A percentile compares a stretch with the other conserved stretches of the same genome.
These are phyloP conservation scores for Hevea brasiliensis DNA, from an alignment of 345 rosid species.

Conservation along the genomic window DNA sequence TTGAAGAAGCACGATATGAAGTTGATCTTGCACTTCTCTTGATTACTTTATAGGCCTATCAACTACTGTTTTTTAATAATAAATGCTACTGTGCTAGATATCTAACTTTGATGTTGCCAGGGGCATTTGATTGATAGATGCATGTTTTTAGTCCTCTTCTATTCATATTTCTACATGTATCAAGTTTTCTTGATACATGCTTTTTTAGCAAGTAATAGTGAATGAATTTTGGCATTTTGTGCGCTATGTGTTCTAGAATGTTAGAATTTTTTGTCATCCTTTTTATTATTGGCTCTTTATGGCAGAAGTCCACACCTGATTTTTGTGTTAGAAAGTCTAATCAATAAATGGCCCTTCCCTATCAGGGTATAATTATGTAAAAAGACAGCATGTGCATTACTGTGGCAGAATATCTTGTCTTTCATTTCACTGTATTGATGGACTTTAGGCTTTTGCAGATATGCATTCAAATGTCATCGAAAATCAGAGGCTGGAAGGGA, in stretches of 20 bases:
- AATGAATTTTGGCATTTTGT: not conserved
- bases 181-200: not conserved
- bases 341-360: not conserved
- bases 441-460: constrained; percentile 45
- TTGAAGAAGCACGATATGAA: not conserved
- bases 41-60: not conserved
- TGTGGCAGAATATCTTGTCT: not conserved
- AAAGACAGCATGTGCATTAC: not conserved
- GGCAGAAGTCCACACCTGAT: not conserved
- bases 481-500: constrained; percentile 97
- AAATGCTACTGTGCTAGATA: constrained; percentile 10
- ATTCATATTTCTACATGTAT: not conserved
- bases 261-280: not conserved
- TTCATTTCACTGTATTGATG: constrained; percentile 6
- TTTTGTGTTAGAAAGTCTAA: not conserved
- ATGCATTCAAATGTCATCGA: constrained; percentile 98
- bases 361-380: not conserved
- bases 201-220: not conserved
- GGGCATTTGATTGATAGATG: no score
- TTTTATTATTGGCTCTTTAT: not conserved
- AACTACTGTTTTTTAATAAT: not conserved
- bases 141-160: not conserved
- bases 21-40: not conserved
- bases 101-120: not conserved
- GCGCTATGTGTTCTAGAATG: not conserved